Evolutionary conservation across 768 basidiomycete genomes (phyloP), one percentile per base, ranked within the genome.

Genomic region (Boletus edulis): DNA sequence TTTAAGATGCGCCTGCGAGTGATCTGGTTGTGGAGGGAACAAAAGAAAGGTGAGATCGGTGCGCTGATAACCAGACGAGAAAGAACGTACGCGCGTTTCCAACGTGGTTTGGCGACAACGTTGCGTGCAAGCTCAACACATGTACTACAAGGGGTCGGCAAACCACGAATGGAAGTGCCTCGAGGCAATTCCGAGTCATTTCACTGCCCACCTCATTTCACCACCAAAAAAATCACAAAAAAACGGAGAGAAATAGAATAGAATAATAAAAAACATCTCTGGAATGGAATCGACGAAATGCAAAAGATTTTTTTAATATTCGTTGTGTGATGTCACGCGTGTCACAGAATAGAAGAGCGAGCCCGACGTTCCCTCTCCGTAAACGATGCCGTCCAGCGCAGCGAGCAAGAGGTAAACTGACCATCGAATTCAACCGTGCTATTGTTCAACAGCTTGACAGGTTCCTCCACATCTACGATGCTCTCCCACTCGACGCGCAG

Each of bases 401-500:
- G 54, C 48, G 34, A 66, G 57, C 47, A 56, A 59, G 41, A 65
- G 64, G 64, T 61, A 42, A 34, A 5, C 11, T 27, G 5, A 0
- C 27, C 9, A 3, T 14, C 2, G 9, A 12, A 17, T 22, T n/a
- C 3, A 3, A 1, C 24, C 4, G n/a, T 50, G 17, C 46, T 17
- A 47, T 45, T 45, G 27, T 55, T 49, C 44, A 34, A 24, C 22
- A 15, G 17, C 17, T 9, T 8, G 4, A 8, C 62, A 84, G 82
- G 49, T 80, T 85, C 57, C 61, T 71, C 11, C 64, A 72, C 12
- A 62, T 82, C 1, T 84, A 78, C 68, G 75, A 78, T 34, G 58
- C 75, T 0, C 67, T 87, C n/a, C 81, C 85, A 0, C 70, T 72
- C 10, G 82, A 84, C 58, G 79, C 78, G 0, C 80, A 82, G 54